Evolutionary conservation across 208 protist genomes (phyloP), one percentile per base, ranked within the genome.

Genomic region (Leishmania braziliensis): DNA sequence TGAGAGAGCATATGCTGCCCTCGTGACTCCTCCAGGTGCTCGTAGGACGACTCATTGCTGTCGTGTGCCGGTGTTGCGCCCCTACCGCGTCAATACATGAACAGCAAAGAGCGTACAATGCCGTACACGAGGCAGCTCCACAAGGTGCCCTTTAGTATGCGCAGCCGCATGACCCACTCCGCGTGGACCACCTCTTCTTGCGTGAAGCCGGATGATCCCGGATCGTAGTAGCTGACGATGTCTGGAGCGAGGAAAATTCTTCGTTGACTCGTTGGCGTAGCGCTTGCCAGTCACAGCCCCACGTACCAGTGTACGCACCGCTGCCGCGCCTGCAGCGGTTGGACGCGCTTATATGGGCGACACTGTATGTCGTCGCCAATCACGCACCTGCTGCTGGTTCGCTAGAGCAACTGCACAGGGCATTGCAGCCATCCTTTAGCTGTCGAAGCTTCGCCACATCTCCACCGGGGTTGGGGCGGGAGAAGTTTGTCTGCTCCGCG

Each of bases 391-490:
- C 6, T 53, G 33, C 56, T 20, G 20, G 6, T 36, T 65, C 46
- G 26, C 9, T 39, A 6, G 14, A 29, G 43, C 39, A 12, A 0
- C 33, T 39, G 14, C 65, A 56, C n/a, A 93, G 79, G 1, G 72
- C 72, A 43, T 74, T 74, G 63, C 91, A 93, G 43, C 86, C 83
- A 5, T 80, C 77, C 54, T 83, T 84, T 33, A 94, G 79, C 78
- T 91, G 80, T 5, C 85, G 80, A 75, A 91, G 90, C 63, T 14
- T 29, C 23, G 75, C 71, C 36, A 84, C 79, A 75, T 75, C 82
- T 14, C 90, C 88, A 23, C 90, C 88, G 6, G 80, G 85, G 63
- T 91, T 85, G 16, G 88, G 87, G 78, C 89, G 90, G 9, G 79
- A n/a, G 18, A 29, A 43, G 73, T 92, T 90, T 6, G 77, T 86